Base-by-base conservation (phyloP, 805 yeast genomes). In the Clavispora vitiphila region DNA sequence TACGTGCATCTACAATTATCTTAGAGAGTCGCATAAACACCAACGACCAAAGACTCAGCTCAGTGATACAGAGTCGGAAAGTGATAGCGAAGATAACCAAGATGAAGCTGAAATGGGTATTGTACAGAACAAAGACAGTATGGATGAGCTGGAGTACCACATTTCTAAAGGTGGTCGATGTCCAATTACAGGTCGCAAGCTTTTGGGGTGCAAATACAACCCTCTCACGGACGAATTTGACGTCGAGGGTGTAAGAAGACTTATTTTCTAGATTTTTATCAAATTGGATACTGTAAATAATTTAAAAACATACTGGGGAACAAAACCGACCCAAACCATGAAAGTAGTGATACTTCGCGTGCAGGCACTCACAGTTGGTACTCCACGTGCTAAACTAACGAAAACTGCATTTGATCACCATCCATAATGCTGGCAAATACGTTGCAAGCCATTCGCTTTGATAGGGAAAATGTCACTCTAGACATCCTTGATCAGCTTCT, bases 401-500 rank as follows among this genome's bases (percentile, higher is more conserved):
- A 12, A 29, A 9, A 8, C 31, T 15, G 16, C 19, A 4, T 3
- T 29, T 5, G 8, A 11, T 29, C 11, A 4, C 16, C 3, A 16
- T 29, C 12, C 11, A 15, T 3, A 12, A 29, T 29, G 32, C 4
- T 7, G 9, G 32, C 6, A 2, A 36, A 39, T 20, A 59, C 72
- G 2, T 61, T 70, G 34, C 53, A 86, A 55, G 90, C 96, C 2
- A 86, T 88, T 50, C 75, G 69, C 50, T 87, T 84, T 50, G 77
- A 78, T 53, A 65, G 71, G 40, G 58, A 63, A 3, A 48, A 58
- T 4, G 62, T 67, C 14, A 58, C 66, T 3, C 74, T 93, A 19
- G 63, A 71, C 15, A 80, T 90, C 23, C 66, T 91, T 46, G 95
- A 93, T 61, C 99, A 91, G 62, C 72, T 89, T 12, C 61, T 78